Evolutionary conservation across 2,329 filamentous ascomycete species (phyloP).

Genomic region (Talaromyces sp.): DNA sequence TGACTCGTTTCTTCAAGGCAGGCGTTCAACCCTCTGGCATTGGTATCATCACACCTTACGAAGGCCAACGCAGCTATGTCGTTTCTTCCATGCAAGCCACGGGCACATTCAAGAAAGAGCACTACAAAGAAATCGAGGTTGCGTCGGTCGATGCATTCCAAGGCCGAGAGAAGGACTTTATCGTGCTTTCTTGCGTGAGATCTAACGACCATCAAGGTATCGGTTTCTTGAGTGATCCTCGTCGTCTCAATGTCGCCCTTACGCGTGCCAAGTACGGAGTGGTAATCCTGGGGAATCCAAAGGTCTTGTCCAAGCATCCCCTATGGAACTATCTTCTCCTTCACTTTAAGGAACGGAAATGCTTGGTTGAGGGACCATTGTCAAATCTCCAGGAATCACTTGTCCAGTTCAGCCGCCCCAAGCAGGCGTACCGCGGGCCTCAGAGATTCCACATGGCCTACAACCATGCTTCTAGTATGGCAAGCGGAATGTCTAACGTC

Average conservation of each 20-base stretch:
- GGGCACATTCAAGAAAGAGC: slow-evolving; percentile 95
- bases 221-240: slow-evolving; percentile 95
- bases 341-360: slow-evolving; percentile 96
- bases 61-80: slow-evolving; percentile 96
- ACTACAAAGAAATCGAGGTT: slow-evolving; percentile 97
- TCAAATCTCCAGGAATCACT: slow-evolving; percentile 95
- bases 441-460: slow-evolving; percentile 83
- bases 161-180: slow-evolving; percentile 98
- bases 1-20: slow-evolving; percentile 97
- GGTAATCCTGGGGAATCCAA: slow-evolving; percentile 95
- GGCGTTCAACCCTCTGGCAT: slow-evolving; percentile 92
- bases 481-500: slow-evolving; percentile 51
- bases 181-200: slow-evolving; percentile 93
- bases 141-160: slow-evolving; percentile 98
- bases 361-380: slow-evolving; percentile 89
- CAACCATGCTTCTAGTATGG: slow-evolving; percentile 61
- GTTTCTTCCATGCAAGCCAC: slow-evolving; percentile 99
- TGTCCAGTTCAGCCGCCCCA: slow-evolving; percentile 90
- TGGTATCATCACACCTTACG: slow-evolving; percentile 97
- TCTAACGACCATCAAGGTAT: slow-evolving; percentile 99
- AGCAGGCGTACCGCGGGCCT: slow-evolving; percentile 84
- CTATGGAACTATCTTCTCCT: slow-evolving; percentile 93
- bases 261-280: slow-evolving; percentile 96
- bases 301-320: slow-evolving; percentile 95
- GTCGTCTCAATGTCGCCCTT: slow-evolving; percentile 93